Evolutionary conservation across 768 basidiomycete species (phyloP).

Genomic region (Podaxis sp.): DNA sequence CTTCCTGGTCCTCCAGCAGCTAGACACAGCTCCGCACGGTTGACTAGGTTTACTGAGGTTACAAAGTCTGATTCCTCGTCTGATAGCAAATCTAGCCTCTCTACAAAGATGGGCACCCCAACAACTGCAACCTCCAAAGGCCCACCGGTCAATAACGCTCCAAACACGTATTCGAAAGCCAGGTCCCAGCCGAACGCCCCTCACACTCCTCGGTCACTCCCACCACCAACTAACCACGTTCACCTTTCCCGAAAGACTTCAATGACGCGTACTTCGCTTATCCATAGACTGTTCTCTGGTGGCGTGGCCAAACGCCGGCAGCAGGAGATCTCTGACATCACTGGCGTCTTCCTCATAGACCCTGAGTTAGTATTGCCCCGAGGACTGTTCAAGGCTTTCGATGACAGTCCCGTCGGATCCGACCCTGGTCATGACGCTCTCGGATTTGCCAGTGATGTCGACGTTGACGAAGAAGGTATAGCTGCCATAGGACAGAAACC

Average conservation of each 20-base stretch:
- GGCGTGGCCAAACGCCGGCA: neutral
- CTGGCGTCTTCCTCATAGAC: conserved; percentile 11
- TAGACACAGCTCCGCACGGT: neutral
- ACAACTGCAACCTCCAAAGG: too few species aligned
- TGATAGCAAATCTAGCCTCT: neutral
- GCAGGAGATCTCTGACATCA: conserved; percentile 4
- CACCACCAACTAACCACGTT: conserved; percentile 4
- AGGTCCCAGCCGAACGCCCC: too few species aligned
- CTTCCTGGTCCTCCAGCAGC: neutral
- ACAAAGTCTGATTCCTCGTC: neutral
- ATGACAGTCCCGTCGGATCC: conserved; percentile 1
- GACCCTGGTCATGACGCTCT: neutral
- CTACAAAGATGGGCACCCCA: neutral
- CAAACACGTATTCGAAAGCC: too few species aligned
- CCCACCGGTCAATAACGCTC: too few species aligned
- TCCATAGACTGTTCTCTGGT: neutral
- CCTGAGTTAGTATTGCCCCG: conserved; percentile 6
- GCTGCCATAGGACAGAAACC: neutral
- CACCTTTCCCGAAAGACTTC: conserved; percentile 3
- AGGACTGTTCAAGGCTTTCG: conserved; percentile 2
- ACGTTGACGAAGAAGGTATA: neutral
- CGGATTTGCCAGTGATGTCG: neutral
- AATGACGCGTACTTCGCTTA: neutral
- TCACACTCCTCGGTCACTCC: neutral
- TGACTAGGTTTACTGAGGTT: neutral